Percentiles rank a stretch among this genome's conserved stretches.
Conservation (phyloP, 345 rosid genomes). For the Moricandia arvensis region DNA sequence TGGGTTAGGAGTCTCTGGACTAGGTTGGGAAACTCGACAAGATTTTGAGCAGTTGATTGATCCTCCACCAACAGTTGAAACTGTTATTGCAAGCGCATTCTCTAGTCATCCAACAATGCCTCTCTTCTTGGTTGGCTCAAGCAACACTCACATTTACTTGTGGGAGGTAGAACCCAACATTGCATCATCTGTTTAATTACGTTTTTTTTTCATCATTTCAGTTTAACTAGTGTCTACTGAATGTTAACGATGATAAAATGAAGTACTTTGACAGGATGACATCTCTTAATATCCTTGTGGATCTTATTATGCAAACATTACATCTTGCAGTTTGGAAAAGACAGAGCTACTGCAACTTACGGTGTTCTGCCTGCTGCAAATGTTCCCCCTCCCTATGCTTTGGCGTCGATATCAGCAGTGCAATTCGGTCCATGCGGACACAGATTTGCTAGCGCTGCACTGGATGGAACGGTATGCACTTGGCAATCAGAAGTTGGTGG, state of each 20-base stretch:
- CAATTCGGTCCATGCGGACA: conserved; percentile 85
- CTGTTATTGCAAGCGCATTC: conserved; percentile 71
- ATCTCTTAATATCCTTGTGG: conserved; percentile 7
- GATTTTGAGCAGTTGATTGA: conserved; percentile 68
- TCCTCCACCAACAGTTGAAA: conserved; percentile 70
- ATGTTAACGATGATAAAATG: background rate
- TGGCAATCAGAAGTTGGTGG: conserved; percentile 98
- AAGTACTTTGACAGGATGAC: background rate
- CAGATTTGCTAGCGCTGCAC: conserved; percentile 82
- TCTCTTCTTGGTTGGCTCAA: conserved; percentile 90
- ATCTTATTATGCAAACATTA: conserved; percentile 35
- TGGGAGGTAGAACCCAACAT: conserved; percentile 74
- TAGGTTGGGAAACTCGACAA: conserved; percentile 82
- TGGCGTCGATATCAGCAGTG: conserved; percentile 80
- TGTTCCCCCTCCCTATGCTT: conserved; percentile 86
- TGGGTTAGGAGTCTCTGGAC: conserved; percentile 63
- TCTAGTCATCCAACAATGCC: conserved; percentile 90
- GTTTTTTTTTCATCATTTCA: background rate
- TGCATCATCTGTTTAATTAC: background rate
- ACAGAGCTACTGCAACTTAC: conserved; percentile 83
- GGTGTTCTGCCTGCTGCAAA: conserved; percentile 88
- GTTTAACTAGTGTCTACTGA: background rate
- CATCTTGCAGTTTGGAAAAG: conserved; percentile 69
- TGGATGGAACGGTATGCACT: conserved; percentile 87
- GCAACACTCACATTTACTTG: conserved; percentile 80